Evolutionary conservation across 2,329 filamentous ascomycete species (phyloP).

Genomic region (Neoascochyta sp.): DNA sequence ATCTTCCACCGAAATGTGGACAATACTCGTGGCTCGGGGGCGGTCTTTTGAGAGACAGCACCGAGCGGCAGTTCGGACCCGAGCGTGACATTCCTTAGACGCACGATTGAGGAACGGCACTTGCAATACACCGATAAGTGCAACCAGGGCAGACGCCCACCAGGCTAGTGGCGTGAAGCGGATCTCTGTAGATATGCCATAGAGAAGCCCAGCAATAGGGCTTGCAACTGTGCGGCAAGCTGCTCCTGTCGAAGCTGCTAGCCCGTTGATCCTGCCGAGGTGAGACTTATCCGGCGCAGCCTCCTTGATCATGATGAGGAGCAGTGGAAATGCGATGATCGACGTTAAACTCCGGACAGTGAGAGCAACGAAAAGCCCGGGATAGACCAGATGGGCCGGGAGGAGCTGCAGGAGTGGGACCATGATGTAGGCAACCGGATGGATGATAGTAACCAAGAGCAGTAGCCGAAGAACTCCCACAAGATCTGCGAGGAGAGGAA

Average conservation of each 20-base stretch:
- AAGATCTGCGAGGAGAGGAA: conserved; percentile 60
- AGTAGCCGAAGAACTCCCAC: conserved; percentile 67
- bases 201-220: conserved; percentile 64
- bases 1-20: conserved; percentile 27
- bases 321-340: conserved; percentile 64
- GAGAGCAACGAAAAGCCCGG: conserved; percentile 64
- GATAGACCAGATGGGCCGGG: conserved; percentile 51
- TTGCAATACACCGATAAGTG: conserved; percentile 54
- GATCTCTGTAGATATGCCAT: conserved; percentile 57
- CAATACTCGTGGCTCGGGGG: conserved; percentile 16
- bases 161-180: conserved; percentile 60
- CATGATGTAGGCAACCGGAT: conserved; percentile 65
- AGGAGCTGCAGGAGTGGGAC: conserved; percentile 65
- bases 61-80: conserved; percentile 21
- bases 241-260: conserved; percentile 69
- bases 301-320: conserved; percentile 70
- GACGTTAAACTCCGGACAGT: conserved; percentile 64
- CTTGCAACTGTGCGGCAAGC: conserved; percentile 67
- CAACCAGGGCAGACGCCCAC: conserved; percentile 58
- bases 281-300: conserved; percentile 60
- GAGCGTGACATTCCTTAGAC: conserved; percentile 34
- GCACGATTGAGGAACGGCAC: conserved; percentile 54
- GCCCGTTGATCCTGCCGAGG: conserved; percentile 67
- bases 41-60: conserved; percentile 18
- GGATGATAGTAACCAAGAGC: conserved; percentile 60